Conservation (phyloP, 495 filamentous ascomycete species). For the Hypomontagnella submonticulosa region DNA sequence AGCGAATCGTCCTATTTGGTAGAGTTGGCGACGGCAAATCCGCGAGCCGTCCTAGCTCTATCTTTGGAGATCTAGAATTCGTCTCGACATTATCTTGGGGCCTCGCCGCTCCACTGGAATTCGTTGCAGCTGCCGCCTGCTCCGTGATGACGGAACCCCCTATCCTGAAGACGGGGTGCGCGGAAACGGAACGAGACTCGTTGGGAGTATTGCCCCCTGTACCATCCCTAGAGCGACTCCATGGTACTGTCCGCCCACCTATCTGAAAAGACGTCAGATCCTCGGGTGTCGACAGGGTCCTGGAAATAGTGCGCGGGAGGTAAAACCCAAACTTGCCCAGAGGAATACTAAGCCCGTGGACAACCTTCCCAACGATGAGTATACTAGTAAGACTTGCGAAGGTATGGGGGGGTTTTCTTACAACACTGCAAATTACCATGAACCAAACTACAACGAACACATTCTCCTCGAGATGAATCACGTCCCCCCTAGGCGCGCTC, state of each 20-base stretch:
- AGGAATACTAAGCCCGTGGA: constrained; percentile 88
- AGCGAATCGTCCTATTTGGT: constrained; percentile 53
- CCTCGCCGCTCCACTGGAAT: constrained; percentile 10
- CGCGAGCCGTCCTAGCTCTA: not conserved
- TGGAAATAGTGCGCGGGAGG: constrained; percentile 79
- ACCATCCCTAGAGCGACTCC: constrained; percentile 53
- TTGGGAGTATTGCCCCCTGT: constrained; percentile 29
- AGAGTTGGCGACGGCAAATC: constrained; percentile 20
- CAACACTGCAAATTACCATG: constrained; percentile 84
- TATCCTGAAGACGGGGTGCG: constrained; percentile 62
- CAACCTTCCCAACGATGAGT: constrained; percentile 63
- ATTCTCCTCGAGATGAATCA: constrained; percentile 68
- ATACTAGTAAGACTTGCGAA: not conserved
- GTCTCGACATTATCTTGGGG: constrained; percentile 14
- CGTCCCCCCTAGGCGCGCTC: constrained; percentile 72
- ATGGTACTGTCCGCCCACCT: constrained; percentile 46
- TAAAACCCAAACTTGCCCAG: constrained; percentile 84
- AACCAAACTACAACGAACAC: constrained; percentile 87
- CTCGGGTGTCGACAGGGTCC: constrained; percentile 57
- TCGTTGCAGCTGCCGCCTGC: constrained; percentile 17
- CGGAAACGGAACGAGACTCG: constrained; percentile 46
- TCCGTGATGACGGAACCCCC: constrained; percentile 59
- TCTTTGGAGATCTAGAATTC: not conserved
- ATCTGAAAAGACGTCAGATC: constrained; percentile 44
- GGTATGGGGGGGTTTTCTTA: constrained; percentile 58